Conservation (phyloP, 257 asterid species). For the Euphrasia confusa region DNA sequence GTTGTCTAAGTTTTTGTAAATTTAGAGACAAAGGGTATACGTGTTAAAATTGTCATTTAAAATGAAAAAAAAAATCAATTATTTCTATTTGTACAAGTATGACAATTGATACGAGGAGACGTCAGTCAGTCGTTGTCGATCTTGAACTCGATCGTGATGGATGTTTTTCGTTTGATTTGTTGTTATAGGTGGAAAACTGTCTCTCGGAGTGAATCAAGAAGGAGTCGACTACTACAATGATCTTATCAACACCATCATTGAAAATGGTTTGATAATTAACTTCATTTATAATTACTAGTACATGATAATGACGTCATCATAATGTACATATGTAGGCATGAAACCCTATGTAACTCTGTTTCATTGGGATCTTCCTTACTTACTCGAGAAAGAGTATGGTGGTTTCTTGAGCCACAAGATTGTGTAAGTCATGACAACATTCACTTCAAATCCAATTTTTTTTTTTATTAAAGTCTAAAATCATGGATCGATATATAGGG, state of each 20-base stretch:
- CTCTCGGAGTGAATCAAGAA: constrained; percentile 24
- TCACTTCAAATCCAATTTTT: too few relatives aligned
- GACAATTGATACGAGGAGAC: too few relatives aligned
- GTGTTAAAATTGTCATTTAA: too few relatives aligned
- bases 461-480: too few relatives aligned
- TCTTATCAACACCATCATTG: constrained; percentile 21
- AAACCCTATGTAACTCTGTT: constrained; percentile 24
- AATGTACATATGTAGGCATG: constrained; percentile 5
- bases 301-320: too few relatives aligned
- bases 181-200: constrained; percentile 24
- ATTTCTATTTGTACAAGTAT: too few relatives aligned
- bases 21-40: too few relatives aligned
- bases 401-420: constrained; percentile 20
- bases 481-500: not conserved
- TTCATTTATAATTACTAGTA: not conserved
- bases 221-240: constrained; percentile 29
- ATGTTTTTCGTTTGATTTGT: not conserved
- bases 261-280: constrained; percentile 6
- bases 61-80: too few relatives aligned
- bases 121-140: too few relatives aligned
- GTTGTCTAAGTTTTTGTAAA: too few relatives aligned
- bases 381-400: constrained; percentile 22
- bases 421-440: constrained; percentile 5
- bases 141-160: not conserved
- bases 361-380: constrained; percentile 36